Conservation (phyloP, 345 rosid genomes). For the Salix caprea region DNA sequence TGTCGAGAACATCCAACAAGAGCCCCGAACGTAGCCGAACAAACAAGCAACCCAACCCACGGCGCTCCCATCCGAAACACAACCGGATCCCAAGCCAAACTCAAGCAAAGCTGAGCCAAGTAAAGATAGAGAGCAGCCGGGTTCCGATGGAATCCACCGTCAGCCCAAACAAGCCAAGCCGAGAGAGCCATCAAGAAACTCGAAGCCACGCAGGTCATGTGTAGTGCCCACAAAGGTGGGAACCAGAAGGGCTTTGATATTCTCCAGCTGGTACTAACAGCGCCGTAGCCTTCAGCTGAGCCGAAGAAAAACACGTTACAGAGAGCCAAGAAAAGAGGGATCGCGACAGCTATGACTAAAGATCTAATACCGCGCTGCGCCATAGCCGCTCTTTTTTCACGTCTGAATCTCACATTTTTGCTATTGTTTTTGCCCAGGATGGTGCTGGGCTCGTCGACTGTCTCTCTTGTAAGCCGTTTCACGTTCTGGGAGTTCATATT, state of each 20-base stretch:
- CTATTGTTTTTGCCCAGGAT: conserved; percentile 11
- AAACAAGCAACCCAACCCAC: conserved; percentile 43
- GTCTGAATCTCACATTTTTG: conserved; percentile 9
- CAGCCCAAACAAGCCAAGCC: conserved; percentile 92
- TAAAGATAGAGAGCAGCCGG: conserved; percentile 50
- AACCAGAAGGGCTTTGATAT: conserved; percentile 42
- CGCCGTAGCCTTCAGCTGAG: conserved; percentile 15
- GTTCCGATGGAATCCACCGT: conserved; percentile 68
- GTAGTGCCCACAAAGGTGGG: conserved; percentile 65
- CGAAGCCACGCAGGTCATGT: conserved; percentile 41
- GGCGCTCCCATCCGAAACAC: conserved; percentile 45
- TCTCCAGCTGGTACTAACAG: background rate
- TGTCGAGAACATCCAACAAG: conserved; percentile 52
- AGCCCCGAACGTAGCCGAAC: conserved; percentile 40
- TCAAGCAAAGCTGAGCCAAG: conserved; percentile 48
- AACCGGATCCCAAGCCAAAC: conserved; percentile 53
- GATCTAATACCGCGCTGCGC: conserved; percentile 73
- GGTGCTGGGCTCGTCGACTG: conserved; percentile 13
- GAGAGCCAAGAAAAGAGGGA: conserved; percentile 60
- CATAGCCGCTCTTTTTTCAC: conserved; percentile 46
- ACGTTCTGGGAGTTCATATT: conserved; percentile 56
- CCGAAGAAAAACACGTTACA: conserved; percentile 49
- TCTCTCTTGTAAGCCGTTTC: conserved; percentile 44
- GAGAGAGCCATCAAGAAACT: conserved; percentile 68
- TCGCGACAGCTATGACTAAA: conserved; percentile 47